These are phyloP conservation scores for Rhynchospora tenuis DNA, from an alignment of 176 grass and related monocot species.

Conservation along the genomic window DNA sequence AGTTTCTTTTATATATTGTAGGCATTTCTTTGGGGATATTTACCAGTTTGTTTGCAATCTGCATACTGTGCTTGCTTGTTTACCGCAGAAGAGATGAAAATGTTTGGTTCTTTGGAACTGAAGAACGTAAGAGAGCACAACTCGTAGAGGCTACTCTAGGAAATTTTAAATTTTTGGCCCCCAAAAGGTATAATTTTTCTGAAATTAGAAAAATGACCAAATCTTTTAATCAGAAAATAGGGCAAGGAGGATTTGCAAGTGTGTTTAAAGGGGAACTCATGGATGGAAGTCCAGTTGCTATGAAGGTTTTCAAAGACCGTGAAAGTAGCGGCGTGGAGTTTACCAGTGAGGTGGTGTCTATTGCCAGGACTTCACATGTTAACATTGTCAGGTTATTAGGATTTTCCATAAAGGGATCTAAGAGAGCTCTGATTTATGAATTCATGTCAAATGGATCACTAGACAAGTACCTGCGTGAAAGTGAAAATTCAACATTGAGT, in stretches of 20 bases:
- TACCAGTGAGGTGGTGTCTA: constrained; percentile 45
- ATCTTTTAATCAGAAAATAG: constrained; percentile 39
- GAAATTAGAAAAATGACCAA: constrained; percentile 40
- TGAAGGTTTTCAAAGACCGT: constrained; percentile 44
- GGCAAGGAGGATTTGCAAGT: constrained; percentile 37
- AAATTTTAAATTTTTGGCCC: constrained; percentile 5
- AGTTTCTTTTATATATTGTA: neutral
- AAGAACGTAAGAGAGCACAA: constrained; percentile 2
- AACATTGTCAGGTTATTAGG: constrained; percentile 49
- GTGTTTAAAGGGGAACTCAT: constrained; percentile 43
- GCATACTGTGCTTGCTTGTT: neutral
- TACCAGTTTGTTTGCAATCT: neutral
- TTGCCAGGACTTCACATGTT: constrained; percentile 43
- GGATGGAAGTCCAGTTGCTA: constrained; percentile 26
- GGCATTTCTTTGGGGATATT: neutral
- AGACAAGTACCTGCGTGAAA: constrained; percentile 10
- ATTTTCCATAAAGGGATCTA: constrained; percentile 33
- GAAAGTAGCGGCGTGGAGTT: constrained; percentile 32
- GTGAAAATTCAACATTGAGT: neutral
- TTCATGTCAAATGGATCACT: constrained; percentile 44
- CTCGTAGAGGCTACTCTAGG: constrained; percentile 9
- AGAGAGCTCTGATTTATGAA: constrained; percentile 38
- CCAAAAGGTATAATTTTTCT: constrained; percentile 37
- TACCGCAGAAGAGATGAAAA: neutral
- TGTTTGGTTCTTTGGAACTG: neutral